Conservation (phyloP, 306 rosid species). For the Ceratonia siliqua region DNA sequence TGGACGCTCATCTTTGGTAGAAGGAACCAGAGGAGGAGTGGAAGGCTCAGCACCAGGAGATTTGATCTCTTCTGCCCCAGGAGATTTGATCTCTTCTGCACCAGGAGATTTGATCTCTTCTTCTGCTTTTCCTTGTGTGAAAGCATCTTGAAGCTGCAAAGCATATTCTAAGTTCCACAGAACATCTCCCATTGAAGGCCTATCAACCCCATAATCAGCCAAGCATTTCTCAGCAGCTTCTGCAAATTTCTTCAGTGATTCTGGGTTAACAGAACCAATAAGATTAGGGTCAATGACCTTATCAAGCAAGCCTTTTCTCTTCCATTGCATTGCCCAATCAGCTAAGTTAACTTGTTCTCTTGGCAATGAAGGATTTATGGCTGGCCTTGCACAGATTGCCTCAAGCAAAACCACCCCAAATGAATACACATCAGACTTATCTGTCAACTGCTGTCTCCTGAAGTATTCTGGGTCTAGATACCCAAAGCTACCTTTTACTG, state of each 20-base stretch:
- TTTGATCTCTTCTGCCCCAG: no score
- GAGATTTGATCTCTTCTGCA: no score
- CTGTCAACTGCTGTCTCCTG: conserved; percentile 64
- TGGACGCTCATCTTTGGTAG: not conserved
- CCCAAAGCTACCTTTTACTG: conserved; percentile 69
- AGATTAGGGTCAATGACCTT: conserved; percentile 59
- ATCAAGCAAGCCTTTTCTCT: conserved; percentile 59
- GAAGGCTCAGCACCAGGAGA: no score
- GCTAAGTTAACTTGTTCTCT: conserved; percentile 68
- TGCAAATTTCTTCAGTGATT: conserved; percentile 61
- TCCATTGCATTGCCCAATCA: conserved; percentile 71
- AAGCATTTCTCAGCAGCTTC: conserved; percentile 74
- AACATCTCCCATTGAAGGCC: conserved; percentile 76
- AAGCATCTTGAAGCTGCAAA: conserved; percentile 67
- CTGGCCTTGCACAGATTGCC: conserved; percentile 62
- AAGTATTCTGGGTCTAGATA: conserved; percentile 72
- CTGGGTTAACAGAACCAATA: conserved; percentile 49
- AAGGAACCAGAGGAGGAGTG: not conserved
- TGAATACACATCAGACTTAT: conserved; percentile 65
- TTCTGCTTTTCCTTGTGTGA: conserved; percentile 50
- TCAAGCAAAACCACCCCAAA: conserved; percentile 65
- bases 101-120: conserved; percentile 49
- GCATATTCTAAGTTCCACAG: conserved; percentile 68
- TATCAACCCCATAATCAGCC: conserved; percentile 63
- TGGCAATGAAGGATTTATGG: conserved; percentile 55